phyloP scores from a whole-genome alignment of 2,329 filamentous ascomycete species.

The Falciphora oryzae region DNA sequence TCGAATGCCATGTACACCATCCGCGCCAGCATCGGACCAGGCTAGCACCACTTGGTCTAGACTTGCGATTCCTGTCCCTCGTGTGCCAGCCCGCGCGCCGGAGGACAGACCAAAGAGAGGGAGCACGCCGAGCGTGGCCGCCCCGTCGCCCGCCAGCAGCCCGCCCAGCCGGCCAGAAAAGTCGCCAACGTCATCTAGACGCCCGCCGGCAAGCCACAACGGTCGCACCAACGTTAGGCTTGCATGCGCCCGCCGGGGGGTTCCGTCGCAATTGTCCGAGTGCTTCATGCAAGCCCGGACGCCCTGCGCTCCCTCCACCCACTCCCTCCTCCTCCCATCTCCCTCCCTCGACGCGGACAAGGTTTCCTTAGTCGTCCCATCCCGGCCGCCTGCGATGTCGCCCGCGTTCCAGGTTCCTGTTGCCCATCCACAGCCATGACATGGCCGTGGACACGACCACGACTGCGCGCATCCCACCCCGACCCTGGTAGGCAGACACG shows the following conservation, averaged over 20 bases:
- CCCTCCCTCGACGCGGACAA: too few relatives aligned
- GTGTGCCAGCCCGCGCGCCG: too few relatives aligned
- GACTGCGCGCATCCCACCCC: not conserved
- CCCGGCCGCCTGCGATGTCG: not conserved
- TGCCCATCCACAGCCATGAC: not conserved
- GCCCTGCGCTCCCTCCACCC: not conserved
- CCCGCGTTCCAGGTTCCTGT: not conserved
- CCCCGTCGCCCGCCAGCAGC: too few relatives aligned
- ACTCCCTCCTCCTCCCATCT: not conserved
- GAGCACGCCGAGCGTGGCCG: too few relatives aligned
- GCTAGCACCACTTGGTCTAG: not conserved
- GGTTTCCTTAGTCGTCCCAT: not conserved
- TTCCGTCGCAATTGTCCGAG: too few relatives aligned
- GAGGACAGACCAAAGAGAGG: too few relatives aligned
- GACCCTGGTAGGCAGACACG: not conserved
- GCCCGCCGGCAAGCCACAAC: not conserved
- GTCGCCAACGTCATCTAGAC: not conserved
- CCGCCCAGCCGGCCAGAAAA: too few relatives aligned
- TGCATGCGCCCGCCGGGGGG: not conserved
- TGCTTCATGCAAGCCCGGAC: too few relatives aligned
- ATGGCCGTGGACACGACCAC: not conserved
- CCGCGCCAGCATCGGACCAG: too few relatives aligned
- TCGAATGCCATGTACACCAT: too few relatives aligned
- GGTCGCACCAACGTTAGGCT: slow-evolving; percentile 1
- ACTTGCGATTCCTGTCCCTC: not conserved